Percentiles rank a stretch among this genome's conserved stretches.
Evolutionary conservation across 2,329 filamentous ascomycete genomes (phyloP).

Genomic region (Didymella glomerata): DNA sequence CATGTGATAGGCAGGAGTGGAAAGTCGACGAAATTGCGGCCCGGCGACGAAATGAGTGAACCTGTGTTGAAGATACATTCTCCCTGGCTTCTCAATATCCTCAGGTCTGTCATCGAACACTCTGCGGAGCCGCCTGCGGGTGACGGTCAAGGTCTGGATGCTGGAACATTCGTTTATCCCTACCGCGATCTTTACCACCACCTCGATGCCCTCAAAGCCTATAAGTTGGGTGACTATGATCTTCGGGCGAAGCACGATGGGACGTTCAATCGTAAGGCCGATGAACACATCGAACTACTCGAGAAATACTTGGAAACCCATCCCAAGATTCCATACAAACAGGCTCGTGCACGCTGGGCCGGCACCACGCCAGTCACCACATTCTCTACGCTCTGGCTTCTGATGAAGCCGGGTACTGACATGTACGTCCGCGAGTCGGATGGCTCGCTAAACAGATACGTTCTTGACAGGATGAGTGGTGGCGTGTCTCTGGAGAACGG

Average conservation of each 20-base stretch:
- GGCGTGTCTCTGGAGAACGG: too few species aligned
- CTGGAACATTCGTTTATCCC: neutral
- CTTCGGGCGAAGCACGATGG: neutral
- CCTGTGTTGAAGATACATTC: neutral
- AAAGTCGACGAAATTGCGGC: neutral
- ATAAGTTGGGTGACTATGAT: neutral
- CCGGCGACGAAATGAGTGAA: neutral
- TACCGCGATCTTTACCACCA: neutral
- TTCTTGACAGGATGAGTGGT: conserved; percentile 13
- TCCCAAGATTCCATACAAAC: neutral
- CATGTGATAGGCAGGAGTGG: too few species aligned
- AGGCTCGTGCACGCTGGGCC: neutral
- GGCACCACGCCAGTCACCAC: conserved; percentile 5
- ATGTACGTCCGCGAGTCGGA: conserved; percentile 22
- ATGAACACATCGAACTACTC: conserved; percentile 5
- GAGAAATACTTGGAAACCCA: neutral
- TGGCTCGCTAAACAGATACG: conserved; percentile 15
- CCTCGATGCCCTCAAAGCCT: neutral
- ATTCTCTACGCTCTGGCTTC: conserved; percentile 19
- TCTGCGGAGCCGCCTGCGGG: neutral
- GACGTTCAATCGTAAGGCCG: neutral
- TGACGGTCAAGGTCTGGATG: neutral
- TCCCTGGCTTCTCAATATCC: neutral
- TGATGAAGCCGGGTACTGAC: conserved; percentile 22
- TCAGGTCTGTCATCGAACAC: neutral